Evolutionary conservation across 495 filamentous ascomycete species (phyloP), one percentile per base, ranked within the genome.

Genomic region (Thermothielavioides terrestris): DNA sequence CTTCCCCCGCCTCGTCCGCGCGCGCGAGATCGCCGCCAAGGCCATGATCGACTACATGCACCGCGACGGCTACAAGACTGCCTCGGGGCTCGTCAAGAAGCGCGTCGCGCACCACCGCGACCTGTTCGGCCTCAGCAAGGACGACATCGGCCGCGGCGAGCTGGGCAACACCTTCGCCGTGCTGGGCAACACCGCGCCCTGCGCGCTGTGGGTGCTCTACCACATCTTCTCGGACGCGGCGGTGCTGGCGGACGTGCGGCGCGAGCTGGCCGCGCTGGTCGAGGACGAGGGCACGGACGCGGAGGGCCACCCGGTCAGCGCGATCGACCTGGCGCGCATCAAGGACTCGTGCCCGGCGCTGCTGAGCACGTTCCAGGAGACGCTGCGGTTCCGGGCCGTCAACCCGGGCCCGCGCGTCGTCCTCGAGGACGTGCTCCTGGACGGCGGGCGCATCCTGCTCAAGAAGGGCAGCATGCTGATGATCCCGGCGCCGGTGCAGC

Each of bases 401-500:
- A 54, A 36, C 40, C 46, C 55, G 1, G 47, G 62, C 0, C n/a
- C 53, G 10, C 58, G 66, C 8, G 37, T 55, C 2, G 25, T 68
- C 0, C 45, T 59, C 7, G 55, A 66, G 20, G 64, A 70, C 20
- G 61, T 59, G 0, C 14, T 54, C 1, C 27, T 70, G 1, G 60
- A 68, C 21, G 54, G 11, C 25, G 41, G 49, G 22, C 46, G 49
- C 4, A 49, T 60, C 12, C 51, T 68, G 0, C 57, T 68, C 5
- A 68, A 63, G 41, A 65, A 63, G 52, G 65, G 62, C 3, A 49
- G 17, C 11, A 58, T 65, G 48, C 40, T 68, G 18, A 58, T 60
- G 50, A 46, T 69, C 17, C 65, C 63, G 3, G 53, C 52, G 14
- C 34, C 42, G 3, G 59, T 57, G 15, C 57, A 67, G 30, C 67